Conservation (phyloP, 2,329 filamentous ascomycete species). For the Chrysoporthe cubensis region DNA sequence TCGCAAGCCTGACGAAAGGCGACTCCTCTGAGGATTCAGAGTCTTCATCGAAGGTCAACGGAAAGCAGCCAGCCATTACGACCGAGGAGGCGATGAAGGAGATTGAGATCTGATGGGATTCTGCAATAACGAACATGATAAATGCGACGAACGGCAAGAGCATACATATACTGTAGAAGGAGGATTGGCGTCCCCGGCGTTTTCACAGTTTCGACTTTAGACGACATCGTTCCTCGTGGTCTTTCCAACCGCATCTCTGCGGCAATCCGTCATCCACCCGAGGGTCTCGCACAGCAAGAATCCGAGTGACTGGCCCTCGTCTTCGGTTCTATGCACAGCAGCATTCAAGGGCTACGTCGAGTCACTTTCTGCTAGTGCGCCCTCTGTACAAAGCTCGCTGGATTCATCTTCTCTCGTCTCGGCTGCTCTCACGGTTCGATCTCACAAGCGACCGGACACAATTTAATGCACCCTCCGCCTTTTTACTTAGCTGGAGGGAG, state of each 20-base stretch:
- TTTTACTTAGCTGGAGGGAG: constrained; percentile 14
- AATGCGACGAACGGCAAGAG: constrained; percentile 28
- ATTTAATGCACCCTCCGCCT: constrained; percentile 23
- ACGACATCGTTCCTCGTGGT: constrained; percentile 21
- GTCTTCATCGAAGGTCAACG: constrained; percentile 42
- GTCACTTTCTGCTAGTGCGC: constrained; percentile 2
- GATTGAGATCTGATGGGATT: constrained; percentile 58
- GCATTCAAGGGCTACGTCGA: constrained; percentile 9
- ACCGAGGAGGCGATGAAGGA: constrained; percentile 62
- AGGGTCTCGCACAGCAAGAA: constrained; percentile 1
- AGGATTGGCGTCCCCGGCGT: constrained; percentile 30
- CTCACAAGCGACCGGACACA: constrained; percentile 25
- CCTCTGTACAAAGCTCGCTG: constrained; percentile 25
- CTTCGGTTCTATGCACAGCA: constrained; percentile 10
- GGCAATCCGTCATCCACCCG: constrained; percentile 1
- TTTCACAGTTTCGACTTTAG: constrained; percentile 29
- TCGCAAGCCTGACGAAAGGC: constrained; percentile 40
- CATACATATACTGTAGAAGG: constrained; percentile 28
- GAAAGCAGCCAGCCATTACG: constrained; percentile 47
- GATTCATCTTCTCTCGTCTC: constrained; percentile 20
- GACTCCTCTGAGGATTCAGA: constrained; percentile 44
- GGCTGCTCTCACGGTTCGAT: constrained; percentile 6
- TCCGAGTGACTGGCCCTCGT: constrained; percentile 5
- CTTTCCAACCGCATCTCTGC: constrained; percentile 17
- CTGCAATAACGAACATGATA: constrained; percentile 35